Conservation (phyloP, 805 yeast genomes). For the Myxozyma vanderwaltii region DNA sequence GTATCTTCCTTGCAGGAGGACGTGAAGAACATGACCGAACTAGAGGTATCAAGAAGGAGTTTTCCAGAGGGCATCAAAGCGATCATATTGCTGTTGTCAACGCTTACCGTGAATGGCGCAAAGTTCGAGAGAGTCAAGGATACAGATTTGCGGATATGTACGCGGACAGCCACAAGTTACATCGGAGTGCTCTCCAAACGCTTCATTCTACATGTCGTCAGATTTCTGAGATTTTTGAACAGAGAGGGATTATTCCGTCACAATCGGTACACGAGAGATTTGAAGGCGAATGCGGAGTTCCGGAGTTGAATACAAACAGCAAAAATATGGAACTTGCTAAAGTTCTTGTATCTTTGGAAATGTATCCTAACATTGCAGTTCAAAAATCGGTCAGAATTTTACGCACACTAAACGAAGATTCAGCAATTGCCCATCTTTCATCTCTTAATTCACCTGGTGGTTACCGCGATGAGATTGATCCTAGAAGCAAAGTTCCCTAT, state of each 20-base stretch:
- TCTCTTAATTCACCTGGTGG: constrained; percentile 27
- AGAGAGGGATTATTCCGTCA: constrained; percentile 18
- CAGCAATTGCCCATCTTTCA: constrained; percentile 22
- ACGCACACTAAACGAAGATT: constrained; percentile 20
- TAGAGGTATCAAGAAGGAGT: not conserved
- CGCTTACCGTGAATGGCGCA: constrained; percentile 31
- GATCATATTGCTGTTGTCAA: constrained; percentile 25
- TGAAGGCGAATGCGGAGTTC: constrained; percentile 20
- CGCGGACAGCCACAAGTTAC: constrained; percentile 15
- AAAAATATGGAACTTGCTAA: constrained; percentile 19
- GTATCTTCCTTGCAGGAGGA: constrained; percentile 19
- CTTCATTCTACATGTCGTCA: constrained; percentile 19
- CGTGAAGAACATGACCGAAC: constrained; percentile 2
- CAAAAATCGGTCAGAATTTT: constrained; percentile 1
- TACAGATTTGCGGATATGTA: constrained; percentile 13
- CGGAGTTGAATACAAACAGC: constrained; percentile 20
- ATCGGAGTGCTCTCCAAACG: constrained; percentile 10
- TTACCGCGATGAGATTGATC: constrained; percentile 13
- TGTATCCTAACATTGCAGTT: constrained; percentile 29
- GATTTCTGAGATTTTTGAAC: constrained; percentile 22
- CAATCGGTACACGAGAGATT: constrained; percentile 3
- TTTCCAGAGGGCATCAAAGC: constrained; percentile 11
- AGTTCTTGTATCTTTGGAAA: constrained; percentile 18
- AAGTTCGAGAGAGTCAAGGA: constrained; percentile 3
- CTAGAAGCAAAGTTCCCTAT: not conserved